These are phyloP conservation scores for Stentor coeruleus DNA, from an alignment of 73 alveolate genomes.

Conservation along the genomic window DNA sequence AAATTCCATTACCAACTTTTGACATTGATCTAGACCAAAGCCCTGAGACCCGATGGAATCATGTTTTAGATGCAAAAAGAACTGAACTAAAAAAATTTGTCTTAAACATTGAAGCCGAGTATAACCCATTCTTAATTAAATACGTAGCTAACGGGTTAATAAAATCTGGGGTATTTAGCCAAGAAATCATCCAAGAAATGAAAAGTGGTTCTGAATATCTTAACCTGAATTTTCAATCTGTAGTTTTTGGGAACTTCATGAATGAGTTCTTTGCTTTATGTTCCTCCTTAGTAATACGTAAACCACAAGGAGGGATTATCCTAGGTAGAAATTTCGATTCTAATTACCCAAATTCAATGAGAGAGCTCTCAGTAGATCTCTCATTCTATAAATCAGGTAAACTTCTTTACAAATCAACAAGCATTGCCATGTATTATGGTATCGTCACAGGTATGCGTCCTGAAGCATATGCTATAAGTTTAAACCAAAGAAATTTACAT, in stretches of 20 bases:
- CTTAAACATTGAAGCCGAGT: not conserved
- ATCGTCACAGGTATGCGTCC: slow-evolving; percentile 55
- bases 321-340: slow-evolving; percentile 52
- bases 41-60: not conserved
- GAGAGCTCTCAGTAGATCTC: slow-evolving; percentile 27
- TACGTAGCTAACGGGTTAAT: not conserved
- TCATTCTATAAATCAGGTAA: slow-evolving; percentile 33
- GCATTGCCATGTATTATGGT: slow-evolving; percentile 51
- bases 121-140: not conserved
- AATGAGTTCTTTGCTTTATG: slow-evolving; percentile 53
- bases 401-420: slow-evolving; percentile 34
- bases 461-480: slow-evolving; percentile 41
- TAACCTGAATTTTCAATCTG: slow-evolving; percentile 26
- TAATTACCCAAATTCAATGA: slow-evolving; percentile 28
- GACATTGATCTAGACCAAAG: not conserved
- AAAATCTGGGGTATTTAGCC: not conserved
- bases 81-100: not conserved
- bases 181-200: not conserved
- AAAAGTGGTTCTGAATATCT: slow-evolving; percentile 31
- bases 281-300: slow-evolving; percentile 41
- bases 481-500: slow-evolving; percentile 38
- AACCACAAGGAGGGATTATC: not conserved
- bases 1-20: too few species aligned
- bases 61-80: not conserved
- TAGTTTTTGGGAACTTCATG: slow-evolving; percentile 31